Evolutionary conservation across 1,284 basidiomycete genomes (phyloP), one percentile per base, ranked within the genome.

Genomic region (Marasmius oreades): DNA sequence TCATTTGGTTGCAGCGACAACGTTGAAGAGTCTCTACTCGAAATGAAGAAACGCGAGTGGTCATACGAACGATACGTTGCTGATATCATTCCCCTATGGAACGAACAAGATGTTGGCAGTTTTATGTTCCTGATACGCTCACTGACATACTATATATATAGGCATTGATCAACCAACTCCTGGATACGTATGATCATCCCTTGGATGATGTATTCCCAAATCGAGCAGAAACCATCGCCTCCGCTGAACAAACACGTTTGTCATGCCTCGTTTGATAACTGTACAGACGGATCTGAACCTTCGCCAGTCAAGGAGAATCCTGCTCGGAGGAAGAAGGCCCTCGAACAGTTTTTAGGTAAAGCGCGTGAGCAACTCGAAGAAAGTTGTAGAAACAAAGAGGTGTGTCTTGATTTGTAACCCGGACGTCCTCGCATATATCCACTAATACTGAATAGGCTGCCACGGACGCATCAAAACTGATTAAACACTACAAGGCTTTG

Each of bases 361-460:
- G 66, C 66, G 31, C 62, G 62, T 23, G 48, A 50, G 7, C 62
- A 66, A 47, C 51, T 68, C 5, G 61, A 63, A 37, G 53, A 59
- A 44, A 53, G 62, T 46, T 57, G 55, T 34, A 57, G 64, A 42
- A 56, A 62, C 23, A 62, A 66, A 55, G 62, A 57, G 52, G 67
- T 65, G 46, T 18, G 56, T 44, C 14, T 18, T 18, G 18, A 12
- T 45, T 34, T 20, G 43, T 46, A n/a, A n/a, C n/a, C n/a, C n/a
- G n/a, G n/a, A n/a, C 22, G 20, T 12, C 24, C 12, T 12, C 39
- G 18, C 39, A 28, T 51, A 1, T 45, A 16, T 24, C 11, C 53
- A 53, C 34, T 20, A 22, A 22, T 34, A 8, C n/a, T 46, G 5
- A 42, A 3, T 50, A 63, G 62, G 46, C 47, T n/a, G 56, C 58